Evolutionary conservation across 164 flowering plant species (phyloP).

Genomic region (Piper longum): DNA sequence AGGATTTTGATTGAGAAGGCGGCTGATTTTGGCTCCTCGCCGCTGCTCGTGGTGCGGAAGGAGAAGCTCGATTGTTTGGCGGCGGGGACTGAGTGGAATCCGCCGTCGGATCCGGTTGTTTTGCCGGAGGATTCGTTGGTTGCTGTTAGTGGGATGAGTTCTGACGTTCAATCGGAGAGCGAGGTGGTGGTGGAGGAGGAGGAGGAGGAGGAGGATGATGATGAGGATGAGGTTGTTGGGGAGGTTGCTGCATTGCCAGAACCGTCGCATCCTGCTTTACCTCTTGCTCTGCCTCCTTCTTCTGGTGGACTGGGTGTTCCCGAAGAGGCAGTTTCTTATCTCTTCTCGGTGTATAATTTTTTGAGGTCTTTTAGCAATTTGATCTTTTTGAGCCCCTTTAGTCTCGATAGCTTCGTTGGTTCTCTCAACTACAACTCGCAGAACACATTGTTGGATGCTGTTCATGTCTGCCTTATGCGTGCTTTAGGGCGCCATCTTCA

Average conservation of each 20-base stretch:
- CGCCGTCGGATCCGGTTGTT: slow-evolving; percentile 2
- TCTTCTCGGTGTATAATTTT: slow-evolving; percentile 71
- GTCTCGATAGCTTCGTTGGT: slow-evolving; percentile 87
- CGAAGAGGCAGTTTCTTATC: slow-evolving; percentile 57
- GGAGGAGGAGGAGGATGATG: not conserved
- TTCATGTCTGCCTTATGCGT: slow-evolving; percentile 74
- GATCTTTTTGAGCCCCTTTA: slow-evolving; percentile 65
- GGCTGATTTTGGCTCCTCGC: slow-evolving; percentile 20
- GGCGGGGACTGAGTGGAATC: slow-evolving; percentile 1
- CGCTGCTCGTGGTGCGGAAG: slow-evolving; percentile 27
- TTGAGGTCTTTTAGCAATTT: slow-evolving; percentile 65
- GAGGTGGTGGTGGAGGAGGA: slow-evolving; percentile 3
- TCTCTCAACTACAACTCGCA: slow-evolving; percentile 44
- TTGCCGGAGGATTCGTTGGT: slow-evolving; percentile 9
- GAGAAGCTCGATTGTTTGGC: slow-evolving; percentile 27
- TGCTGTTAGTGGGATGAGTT: slow-evolving; percentile 16
- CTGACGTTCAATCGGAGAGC: slow-evolving; percentile 7
- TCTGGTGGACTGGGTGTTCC: slow-evolving; percentile 71
- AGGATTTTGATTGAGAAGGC: slow-evolving; percentile 21
- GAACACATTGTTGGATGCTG: slow-evolving; percentile 64
- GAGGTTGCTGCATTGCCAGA: slow-evolving; percentile 34
- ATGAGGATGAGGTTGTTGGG: slow-evolving; percentile 9
- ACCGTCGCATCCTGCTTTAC: slow-evolving; percentile 23
- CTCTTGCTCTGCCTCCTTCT: slow-evolving; percentile 59
- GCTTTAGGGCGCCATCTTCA: slow-evolving; percentile 46